These are phyloP conservation scores for Trametes elegans DNA, from an alignment of 768 basidiomycete genomes.

Conservation along the genomic window DNA sequence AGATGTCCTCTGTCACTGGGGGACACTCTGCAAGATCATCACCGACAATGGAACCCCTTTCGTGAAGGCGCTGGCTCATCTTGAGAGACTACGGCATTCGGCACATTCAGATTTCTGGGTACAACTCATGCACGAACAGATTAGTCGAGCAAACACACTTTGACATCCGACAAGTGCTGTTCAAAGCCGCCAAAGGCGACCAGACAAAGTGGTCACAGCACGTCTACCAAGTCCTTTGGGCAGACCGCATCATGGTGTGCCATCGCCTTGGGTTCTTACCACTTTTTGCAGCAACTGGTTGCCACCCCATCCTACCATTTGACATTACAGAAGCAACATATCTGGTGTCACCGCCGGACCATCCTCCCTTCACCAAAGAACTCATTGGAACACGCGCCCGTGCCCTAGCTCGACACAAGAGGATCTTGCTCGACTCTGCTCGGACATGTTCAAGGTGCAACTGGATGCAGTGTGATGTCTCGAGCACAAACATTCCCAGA, in stretches of 20 bases:
- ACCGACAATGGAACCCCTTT: slow-evolving; percentile 41
- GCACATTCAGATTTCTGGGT: slow-evolving; percentile 29
- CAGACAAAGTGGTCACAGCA: too few species aligned
- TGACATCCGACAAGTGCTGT: too few species aligned
- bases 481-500: slow-evolving; percentile 16
- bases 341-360: slow-evolving; percentile 3
- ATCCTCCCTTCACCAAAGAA: slow-evolving; percentile 10
- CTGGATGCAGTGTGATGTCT: slow-evolving; percentile 8
- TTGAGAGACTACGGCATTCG: slow-evolving; percentile 33
- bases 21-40: too few species aligned
- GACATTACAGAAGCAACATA: slow-evolving; percentile 23
- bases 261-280: too few species aligned
- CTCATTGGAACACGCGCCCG: too few species aligned
- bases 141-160: too few species aligned
- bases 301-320: slow-evolving; percentile 21
- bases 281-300: slow-evolving; percentile 15
- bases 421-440: slow-evolving; percentile 13
- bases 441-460: slow-evolving; percentile 3
- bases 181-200: too few species aligned
- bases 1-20: slow-evolving; percentile 40
- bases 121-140: slow-evolving; percentile 22
- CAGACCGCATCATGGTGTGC: too few species aligned
- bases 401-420: slow-evolving; percentile 13
- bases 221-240: too few species aligned
- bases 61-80: slow-evolving; percentile 24